Base-by-base conservation (phyloP, 106 monocot species). In the Dactylorhiza incarnata region DNA sequence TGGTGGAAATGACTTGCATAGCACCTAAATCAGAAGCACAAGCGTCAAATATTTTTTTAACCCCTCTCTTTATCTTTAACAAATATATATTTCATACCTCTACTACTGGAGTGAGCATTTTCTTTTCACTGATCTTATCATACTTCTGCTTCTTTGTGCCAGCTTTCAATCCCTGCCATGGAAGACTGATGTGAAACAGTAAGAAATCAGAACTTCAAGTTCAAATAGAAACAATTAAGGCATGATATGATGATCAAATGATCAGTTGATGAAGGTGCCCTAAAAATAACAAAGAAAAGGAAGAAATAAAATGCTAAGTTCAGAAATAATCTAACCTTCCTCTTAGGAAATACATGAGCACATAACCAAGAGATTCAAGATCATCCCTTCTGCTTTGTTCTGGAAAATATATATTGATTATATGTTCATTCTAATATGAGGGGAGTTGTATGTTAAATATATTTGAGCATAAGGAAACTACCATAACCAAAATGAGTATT, bases 301-400 rank as follows among this genome's bases (percentile, higher is more conserved):
- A 65, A 17, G 52, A 67, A 29, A 24, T 15, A 45, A 52, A 55
- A 73, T 26, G 51, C 9, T 5, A 74, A 52, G 17, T 17, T 45
- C 29, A 37, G 48, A 50, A 16, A 23, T 37, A 62, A 77, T 73
- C 78, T 50, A 67, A 95, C 95, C 95, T 95, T 88, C 95, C 95
- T 77, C 92, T 86, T 77, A 95, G 74, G 73, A 95, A 95, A 83
- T 95, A 95, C 92, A 95, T 95, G 23, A 95, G 89, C 61, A 95
- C 92, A 80, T 95, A 95, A 68, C 92, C 95, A 77, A 95, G 92
- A 78, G 95, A 95, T 82, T 92, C 92, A 66, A 92, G 62, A 85
- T 95, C 95, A 86, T 95, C 95, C 69, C 95, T 89, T 78, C 95
- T 89, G 83, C 95, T 95, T 84, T 95, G 95, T 74, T 95, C 95